Percentiles rank a stretch among this genome's conserved stretches.
These are phyloP conservation scores for Lipomyces chichibuensis DNA, from an alignment of 805 yeast genomes.

Conservation along the genomic window DNA sequence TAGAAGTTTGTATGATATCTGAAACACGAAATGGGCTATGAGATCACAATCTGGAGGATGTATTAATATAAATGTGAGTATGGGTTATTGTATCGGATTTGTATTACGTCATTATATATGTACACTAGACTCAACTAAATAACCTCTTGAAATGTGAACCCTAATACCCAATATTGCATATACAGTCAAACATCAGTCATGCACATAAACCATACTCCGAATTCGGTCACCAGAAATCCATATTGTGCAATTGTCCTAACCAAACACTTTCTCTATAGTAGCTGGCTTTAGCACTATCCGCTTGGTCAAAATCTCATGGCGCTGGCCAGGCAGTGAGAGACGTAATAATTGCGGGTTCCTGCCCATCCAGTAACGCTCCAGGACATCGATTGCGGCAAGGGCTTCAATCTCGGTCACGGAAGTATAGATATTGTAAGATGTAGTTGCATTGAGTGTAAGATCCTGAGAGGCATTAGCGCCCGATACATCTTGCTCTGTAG, in stretches of 20 bases:
- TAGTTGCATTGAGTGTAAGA: not conserved
- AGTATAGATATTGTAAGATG: not conserved
- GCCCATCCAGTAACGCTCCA: slow-evolving; percentile 28
- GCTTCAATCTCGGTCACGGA: slow-evolving; percentile 18
- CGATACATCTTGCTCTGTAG: not conserved
- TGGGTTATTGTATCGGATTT: not conserved
- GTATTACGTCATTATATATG: not conserved
- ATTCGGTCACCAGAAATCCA: not conserved
- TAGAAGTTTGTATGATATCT: slow-evolving; percentile 37
- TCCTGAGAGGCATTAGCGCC: not conserved
- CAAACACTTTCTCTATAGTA: slow-evolving; percentile 14
- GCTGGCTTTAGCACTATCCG: slow-evolving; percentile 7
- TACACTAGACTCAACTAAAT: not conserved
- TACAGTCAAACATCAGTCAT: no score
- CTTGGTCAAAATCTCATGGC: slow-evolving; percentile 25
- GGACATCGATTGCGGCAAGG: slow-evolving; percentile 21
- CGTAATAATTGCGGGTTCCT: slow-evolving; percentile 23
- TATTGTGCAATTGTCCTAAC: not conserved
- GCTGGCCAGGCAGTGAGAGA: slow-evolving; percentile 22
- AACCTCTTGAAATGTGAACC: not conserved
- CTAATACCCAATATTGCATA: no score
- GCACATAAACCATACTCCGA: not conserved
- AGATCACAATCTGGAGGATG: not conserved
- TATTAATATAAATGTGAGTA: not conserved
- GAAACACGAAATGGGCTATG: not conserved